Evolutionary conservation across 768 basidiomycete species (phyloP).

Genomic region (Postia placenta): DNA sequence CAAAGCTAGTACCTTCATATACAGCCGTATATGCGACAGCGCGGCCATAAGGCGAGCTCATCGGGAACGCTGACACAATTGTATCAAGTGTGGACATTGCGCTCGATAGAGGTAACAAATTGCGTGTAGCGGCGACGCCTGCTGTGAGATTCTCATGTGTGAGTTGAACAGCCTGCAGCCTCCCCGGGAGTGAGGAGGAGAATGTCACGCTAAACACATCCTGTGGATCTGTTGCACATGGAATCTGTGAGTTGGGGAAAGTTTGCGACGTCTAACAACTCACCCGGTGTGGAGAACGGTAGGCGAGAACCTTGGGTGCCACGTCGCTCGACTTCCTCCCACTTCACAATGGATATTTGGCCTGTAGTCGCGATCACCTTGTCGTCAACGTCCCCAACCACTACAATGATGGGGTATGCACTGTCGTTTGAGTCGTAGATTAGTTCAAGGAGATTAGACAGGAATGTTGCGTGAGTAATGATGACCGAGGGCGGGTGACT

Average conservation of each 20-base stretch:
- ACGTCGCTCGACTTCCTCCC: constrained; percentile 65
- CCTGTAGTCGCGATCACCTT: constrained; percentile 41
- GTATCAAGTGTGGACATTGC: constrained; percentile 68
- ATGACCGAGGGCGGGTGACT: constrained; percentile 66
- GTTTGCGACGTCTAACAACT: constrained; percentile 18
- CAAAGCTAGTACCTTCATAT: constrained; percentile 69
- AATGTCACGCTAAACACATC: constrained; percentile 69
- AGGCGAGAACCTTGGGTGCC: constrained; percentile 47
- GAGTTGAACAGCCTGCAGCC: constrained; percentile 55
- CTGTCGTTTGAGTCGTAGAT: constrained; percentile 54
- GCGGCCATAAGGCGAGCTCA: constrained; percentile 76
- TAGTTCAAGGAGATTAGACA: constrained; percentile 65
- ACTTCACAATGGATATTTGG: constrained; percentile 53
- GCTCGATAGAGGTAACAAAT: constrained; percentile 68
- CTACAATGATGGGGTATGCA: constrained; percentile 51
- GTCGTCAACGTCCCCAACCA: constrained; percentile 59
- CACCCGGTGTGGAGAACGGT: constrained; percentile 46
- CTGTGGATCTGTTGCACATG: constrained; percentile 38
- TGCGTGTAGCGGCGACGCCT: constrained; percentile 75
- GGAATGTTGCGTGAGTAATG: constrained; percentile 59
- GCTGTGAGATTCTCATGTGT: constrained; percentile 87
- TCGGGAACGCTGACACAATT: constrained; percentile 64
- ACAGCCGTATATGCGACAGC: constrained; percentile 75
- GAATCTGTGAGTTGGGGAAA: neutral
- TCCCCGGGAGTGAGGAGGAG: constrained; percentile 46